Conservation (phyloP, 805 yeast species). For the Hanseniaspora mollemarum region DNA sequence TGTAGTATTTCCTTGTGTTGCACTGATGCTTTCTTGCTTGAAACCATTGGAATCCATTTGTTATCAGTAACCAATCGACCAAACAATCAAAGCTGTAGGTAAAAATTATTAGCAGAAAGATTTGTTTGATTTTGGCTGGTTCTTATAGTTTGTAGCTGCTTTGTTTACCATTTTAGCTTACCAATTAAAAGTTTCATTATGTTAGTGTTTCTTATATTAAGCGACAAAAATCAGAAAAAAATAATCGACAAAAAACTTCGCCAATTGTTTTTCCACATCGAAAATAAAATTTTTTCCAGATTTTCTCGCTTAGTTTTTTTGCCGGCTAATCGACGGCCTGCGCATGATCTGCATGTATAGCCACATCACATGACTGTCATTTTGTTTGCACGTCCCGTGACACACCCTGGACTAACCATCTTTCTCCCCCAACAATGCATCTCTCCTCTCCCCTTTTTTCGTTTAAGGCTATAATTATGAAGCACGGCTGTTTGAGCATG, state of each 20-base stretch:
- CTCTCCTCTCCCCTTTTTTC: too few relatives aligned
- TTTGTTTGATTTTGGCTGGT: not conserved
- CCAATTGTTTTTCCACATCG: not conserved
- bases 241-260: not conserved
- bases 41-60: not conserved
- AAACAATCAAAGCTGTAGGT: too few relatives aligned
- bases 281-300: too few relatives aligned
- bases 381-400: too few relatives aligned
- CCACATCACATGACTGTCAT: too few relatives aligned
- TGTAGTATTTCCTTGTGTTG: not conserved
- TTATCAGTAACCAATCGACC: not conserved
- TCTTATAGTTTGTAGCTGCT: not conserved
- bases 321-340: too few relatives aligned
- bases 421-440: too few relatives aligned
- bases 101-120: not conserved
- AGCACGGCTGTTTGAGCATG: too few relatives aligned
- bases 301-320: not conserved
- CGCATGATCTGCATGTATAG: too few relatives aligned
- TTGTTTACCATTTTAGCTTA: too few relatives aligned
- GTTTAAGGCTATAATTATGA: not conserved
- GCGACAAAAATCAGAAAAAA: not conserved
- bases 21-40: not conserved
- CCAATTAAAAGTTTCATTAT: too few relatives aligned
- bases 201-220: not conserved
- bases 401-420: too few relatives aligned